Evolutionary conservation across 2,329 filamentous ascomycete genomes (phyloP).

Genomic region (Domatiomyces catenatus): DNA sequence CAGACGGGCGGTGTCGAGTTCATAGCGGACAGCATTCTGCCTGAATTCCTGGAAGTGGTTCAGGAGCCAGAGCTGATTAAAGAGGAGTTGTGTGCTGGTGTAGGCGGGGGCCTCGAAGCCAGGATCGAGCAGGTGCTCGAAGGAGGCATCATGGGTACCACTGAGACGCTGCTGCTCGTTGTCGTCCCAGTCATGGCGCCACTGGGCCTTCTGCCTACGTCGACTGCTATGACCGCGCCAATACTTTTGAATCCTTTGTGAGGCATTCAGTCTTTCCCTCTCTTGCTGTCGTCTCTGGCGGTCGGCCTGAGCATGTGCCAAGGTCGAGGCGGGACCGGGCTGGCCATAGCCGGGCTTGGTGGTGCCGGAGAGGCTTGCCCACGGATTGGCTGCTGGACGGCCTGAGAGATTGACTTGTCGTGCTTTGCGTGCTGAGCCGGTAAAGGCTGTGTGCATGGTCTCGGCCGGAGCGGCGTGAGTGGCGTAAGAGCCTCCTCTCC

Average conservation of each 20-base stretch:
- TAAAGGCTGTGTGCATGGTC: slow-evolving; percentile 82
- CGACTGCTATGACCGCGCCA: slow-evolving; percentile 67
- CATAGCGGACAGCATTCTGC: slow-evolving; percentile 24
- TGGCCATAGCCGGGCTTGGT: background rate
- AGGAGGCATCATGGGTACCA: slow-evolving; percentile 1
- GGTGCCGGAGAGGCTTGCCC: slow-evolving; percentile 44
- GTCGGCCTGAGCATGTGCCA: slow-evolving; percentile 77
- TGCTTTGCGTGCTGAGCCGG: slow-evolving; percentile 66
- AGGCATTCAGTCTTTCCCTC: slow-evolving; percentile 58
- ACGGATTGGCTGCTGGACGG: slow-evolving; percentile 58
- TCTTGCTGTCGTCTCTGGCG: slow-evolving; percentile 67
- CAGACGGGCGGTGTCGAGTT: slow-evolving; percentile 26
- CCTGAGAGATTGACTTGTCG: slow-evolving; percentile 92
- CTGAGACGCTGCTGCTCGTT: slow-evolving; percentile 29
- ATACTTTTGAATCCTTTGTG: slow-evolving; percentile 56
- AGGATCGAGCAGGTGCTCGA: slow-evolving; percentile 19
- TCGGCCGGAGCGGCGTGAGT: background rate
- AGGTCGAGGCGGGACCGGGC: slow-evolving; percentile 38
- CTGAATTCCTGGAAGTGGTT: slow-evolving; percentile 40
- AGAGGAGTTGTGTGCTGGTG: slow-evolving; percentile 22
- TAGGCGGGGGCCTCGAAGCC: slow-evolving; percentile 20
- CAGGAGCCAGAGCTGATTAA: slow-evolving; percentile 47
- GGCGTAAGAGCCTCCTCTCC: background rate
- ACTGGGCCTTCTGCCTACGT: slow-evolving; percentile 39
- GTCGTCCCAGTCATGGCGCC: slow-evolving; percentile 48